Evolutionary conservation across 148 eudicot genomes (phyloP), one percentile per base, ranked within the genome.

Genomic region (Chenopodium quinoa): DNA sequence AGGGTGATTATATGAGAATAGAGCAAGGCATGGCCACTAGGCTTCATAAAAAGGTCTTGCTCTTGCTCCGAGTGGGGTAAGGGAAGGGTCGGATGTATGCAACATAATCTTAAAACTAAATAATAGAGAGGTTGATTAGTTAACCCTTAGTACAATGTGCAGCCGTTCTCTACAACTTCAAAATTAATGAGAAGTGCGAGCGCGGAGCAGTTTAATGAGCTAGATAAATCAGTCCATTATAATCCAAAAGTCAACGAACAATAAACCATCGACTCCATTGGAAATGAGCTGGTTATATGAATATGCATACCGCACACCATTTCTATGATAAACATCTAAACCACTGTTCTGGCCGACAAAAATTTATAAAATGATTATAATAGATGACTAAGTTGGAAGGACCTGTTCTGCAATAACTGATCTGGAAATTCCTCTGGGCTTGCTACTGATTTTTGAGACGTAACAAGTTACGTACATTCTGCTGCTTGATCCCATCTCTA

Each of bases 401-500:
- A 83, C 78, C 79, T 79, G 80, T 58, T 37, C 52, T 40, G 78
- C 50, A 37, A 7, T 4, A 58, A 16, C 52, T 2, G 44, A 8
- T 25, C 17, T 32, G 29, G 63, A 37, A 37, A 37, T 37, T 37
- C 44, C 44, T 37, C 44, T 29, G 23, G 68, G 31, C 54, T 47
- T 78, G 78, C 81, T 75, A 69, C 81, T 80, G 83, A 71, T 74
- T 80, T 82, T 76, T 89, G 71, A 80, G 85, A 7, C 78, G 84
- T 23, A 70, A 85, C 78, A 94, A 82, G 54, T 87, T 90, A 54
- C 89, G 89, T n/a, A 67, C 56, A 46, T 94, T 93, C 50, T 84
- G 92, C 87, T 77, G 87, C 82, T 82, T 93, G 82, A 90, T 90
- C 78, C 95, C 98, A 83, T 88, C 85, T 86, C 88, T 91, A 77